phyloP scores from a whole-genome alignment of 163 green algal genomes.

The Scenedesmus sp. region DNA sequence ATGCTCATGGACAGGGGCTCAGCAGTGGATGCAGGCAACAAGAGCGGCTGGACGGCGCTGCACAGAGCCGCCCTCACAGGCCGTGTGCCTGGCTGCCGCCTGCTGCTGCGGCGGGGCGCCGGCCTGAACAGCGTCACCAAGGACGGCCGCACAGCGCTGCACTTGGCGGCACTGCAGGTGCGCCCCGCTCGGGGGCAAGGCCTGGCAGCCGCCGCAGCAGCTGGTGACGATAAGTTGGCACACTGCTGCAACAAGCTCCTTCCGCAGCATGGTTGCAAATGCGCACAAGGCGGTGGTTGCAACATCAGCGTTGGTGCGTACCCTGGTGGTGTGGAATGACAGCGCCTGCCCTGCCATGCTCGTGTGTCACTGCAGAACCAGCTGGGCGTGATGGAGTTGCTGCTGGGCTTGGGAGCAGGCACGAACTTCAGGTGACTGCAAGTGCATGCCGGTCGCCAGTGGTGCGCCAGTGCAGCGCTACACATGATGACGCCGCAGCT shows the following conservation, averaged over 20 bases:
- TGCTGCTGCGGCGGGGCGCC: slow-evolving; percentile 48
- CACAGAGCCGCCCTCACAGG: slow-evolving; percentile 70
- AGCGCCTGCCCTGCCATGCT: not conserved
- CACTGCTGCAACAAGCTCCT: not conserved
- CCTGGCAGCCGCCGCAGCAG: not conserved
- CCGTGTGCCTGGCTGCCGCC: slow-evolving; percentile 56
- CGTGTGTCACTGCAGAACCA: slow-evolving; percentile 44
- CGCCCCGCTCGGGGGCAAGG: not conserved
- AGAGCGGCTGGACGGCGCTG: slow-evolving; percentile 71
- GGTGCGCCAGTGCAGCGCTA: not conserved
- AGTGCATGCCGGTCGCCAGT: not conserved
- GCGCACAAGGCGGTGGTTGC: not conserved
- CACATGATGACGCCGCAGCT: not conserved
- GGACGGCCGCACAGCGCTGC: slow-evolving; percentile 54
- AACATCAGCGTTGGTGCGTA: not conserved
- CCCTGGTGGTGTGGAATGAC: not conserved
- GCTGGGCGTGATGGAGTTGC: slow-evolving; percentile 47
- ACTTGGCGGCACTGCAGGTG: slow-evolving; percentile 47
- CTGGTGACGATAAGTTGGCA: not conserved
- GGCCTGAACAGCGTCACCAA: slow-evolving; percentile 46
- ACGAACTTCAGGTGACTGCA: slow-evolving; percentile 3
- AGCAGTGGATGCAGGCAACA: slow-evolving; percentile 66
- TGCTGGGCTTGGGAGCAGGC: slow-evolving; percentile 34
- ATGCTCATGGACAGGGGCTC: slow-evolving; percentile 65
- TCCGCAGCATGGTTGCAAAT: not conserved